Evolutionary conservation across 2,329 filamentous ascomycete species (phyloP).

Genomic region (Xylaria sp.): DNA sequence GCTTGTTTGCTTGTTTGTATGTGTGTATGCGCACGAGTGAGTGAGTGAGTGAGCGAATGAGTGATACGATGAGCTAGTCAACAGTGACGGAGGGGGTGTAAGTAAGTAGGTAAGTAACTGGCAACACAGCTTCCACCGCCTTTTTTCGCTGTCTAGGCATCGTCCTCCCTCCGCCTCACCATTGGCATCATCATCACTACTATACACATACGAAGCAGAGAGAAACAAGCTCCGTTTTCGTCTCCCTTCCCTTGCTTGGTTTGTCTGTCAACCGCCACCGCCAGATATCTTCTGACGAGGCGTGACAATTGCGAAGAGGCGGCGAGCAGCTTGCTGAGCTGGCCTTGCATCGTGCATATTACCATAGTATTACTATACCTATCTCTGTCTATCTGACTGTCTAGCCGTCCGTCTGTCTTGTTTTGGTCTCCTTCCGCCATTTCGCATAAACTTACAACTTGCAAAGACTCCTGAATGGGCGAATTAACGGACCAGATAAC

Average conservation of each 20-base stretch:
- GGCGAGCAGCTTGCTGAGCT: constrained; percentile 39
- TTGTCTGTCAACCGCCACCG: constrained; percentile 23
- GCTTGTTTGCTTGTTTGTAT: background rate
- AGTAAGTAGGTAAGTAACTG: constrained; percentile 3
- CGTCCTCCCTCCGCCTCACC: constrained; percentile 11
- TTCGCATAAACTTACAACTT: constrained; percentile 2
- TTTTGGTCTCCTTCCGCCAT: constrained; percentile 18
- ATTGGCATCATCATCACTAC: constrained; percentile 6
- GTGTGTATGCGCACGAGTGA: constrained; percentile 11
- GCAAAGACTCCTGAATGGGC: constrained; percentile 15
- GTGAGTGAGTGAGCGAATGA: background rate
- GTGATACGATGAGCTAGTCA: constrained; percentile 29
- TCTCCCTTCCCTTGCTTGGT: background rate
- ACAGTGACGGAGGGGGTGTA: background rate
- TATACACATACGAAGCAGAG: background rate
- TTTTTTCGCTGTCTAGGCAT: constrained; percentile 16
- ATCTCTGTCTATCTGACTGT: constrained; percentile 2
- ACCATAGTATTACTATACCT: constrained; percentile 29
- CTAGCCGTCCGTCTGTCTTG: constrained; percentile 1
- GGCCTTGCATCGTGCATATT: constrained; percentile 47
- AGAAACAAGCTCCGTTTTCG: background rate
- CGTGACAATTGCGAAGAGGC: constrained; percentile 29
- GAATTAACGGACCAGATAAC: background rate
- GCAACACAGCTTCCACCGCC: constrained; percentile 29
- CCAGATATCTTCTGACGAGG: constrained; percentile 29